Percentiles rank a stretch among this genome's conserved stretches.
Evolutionary conservation across 2,329 filamentous ascomycete species (phyloP).

Genomic region (Pestalotiopsis sp.): DNA sequence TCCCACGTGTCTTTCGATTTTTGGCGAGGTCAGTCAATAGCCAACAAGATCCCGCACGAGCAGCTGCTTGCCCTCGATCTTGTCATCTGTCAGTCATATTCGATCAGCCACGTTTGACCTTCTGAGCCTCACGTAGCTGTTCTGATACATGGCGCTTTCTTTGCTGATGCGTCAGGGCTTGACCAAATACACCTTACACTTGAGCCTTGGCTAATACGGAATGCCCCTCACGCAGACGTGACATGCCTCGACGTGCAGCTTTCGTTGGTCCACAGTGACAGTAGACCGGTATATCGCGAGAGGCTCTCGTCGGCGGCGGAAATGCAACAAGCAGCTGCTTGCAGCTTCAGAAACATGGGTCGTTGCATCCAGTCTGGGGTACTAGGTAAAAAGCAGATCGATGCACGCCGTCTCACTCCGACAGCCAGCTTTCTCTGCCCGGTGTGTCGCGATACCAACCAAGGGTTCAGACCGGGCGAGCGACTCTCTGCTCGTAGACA

Average conservation of each 20-base stretch:
- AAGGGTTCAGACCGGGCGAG: not conserved
- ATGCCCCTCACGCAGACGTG: not conserved
- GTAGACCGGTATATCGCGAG: not conserved
- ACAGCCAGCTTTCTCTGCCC: not conserved
- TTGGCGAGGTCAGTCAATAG: not conserved
- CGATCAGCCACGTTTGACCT: not conserved
- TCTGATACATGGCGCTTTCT: not conserved
- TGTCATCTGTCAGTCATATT: not conserved
- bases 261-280: not conserved
- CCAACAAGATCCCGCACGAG: not conserved
- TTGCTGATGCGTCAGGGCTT: not conserved
- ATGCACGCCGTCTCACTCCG: not conserved
- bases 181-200: not conserved
- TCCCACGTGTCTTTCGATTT: conserved; percentile 1
- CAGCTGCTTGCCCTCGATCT: not conserved
- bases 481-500: not conserved
- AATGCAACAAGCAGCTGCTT: not conserved
- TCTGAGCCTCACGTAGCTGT: not conserved
- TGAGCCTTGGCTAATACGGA: not conserved
- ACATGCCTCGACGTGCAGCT: not conserved
- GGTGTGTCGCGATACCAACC: not conserved
- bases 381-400: not conserved
- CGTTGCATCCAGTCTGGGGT: not conserved
- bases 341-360: not conserved
- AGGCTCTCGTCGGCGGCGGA: not conserved